Evolutionary conservation across 768 basidiomycete genomes (phyloP), one percentile per base, ranked within the genome.

Genomic region (Boletus sp.): DNA sequence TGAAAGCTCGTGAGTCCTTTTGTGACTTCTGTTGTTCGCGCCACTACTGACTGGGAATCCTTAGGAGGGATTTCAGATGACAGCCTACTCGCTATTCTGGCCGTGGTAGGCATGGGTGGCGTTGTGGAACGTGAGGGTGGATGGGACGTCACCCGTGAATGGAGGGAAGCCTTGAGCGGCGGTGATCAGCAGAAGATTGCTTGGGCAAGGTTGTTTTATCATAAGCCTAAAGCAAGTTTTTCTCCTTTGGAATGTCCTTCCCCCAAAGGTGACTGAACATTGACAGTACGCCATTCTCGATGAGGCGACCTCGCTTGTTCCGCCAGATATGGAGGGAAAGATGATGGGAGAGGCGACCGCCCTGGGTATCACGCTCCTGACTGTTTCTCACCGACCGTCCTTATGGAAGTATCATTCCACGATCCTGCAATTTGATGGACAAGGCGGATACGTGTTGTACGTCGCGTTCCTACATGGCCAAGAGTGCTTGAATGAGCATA

Each of bases 161-260:
- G 96, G 96, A 83, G 92, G 60, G 94, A 97, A 69, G 83, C 90
- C 3, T 74, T 98, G 35, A 94, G 91, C 67, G 95, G 96, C 1
- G 95, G 95, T 18, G 96, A 97, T 71, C 93, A 98, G 71, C 95
- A 98, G 74, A 87, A 95, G 75, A 89, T 98, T 55, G 96, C 96
- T 0, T 98, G 96, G 94, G 96, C 94, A 12, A 78, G 96, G 63
- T 72, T 99, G 63, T 99, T 98, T 70, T 99, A 99, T 71, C 96
- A 98, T 68, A 78, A 81, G 55, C 96, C 96, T 10, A 95, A 93
- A 81, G 93, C 86, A 60, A 61, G 78, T 67, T 5, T 62, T 18
- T 50, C 17, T 44, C 20, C 37, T 45, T 44, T 46, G 20, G 40
- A 4, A 17, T 36, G 12, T 28, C 24, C 3, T 1, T 11, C 32